These are phyloP conservation scores for Mucor circinelloides DNA, from an alignment of 371 early-diverging fungal genomes.

Conservation along the genomic window DNA sequence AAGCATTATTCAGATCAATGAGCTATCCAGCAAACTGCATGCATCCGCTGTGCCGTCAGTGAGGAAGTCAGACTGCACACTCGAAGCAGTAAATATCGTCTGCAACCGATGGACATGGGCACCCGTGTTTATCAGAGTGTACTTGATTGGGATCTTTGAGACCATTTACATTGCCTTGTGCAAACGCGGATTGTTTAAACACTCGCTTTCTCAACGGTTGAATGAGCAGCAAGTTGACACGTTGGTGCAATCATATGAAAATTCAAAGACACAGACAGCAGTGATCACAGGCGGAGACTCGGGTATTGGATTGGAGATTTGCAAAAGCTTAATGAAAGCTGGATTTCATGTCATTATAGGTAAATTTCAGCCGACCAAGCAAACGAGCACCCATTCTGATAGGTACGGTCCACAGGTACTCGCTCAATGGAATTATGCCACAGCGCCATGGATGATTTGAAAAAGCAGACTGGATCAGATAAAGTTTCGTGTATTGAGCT, in stretches of 20 bases:
- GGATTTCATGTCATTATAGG: slow-evolving; percentile 46
- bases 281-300: slow-evolving; percentile 48
- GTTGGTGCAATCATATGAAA: neutral
- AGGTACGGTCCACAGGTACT: neutral
- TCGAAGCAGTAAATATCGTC: slow-evolving; percentile 15
- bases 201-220: neutral
- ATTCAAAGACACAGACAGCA: slow-evolving; percentile 4
- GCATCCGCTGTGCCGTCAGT: neutral
- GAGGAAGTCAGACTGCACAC: neutral
- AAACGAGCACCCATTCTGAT: neutral
- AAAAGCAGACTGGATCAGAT: neutral
- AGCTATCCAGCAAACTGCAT: neutral
- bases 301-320: slow-evolving; percentile 47
- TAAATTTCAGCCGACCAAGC: neutral
- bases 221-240: slow-evolving; percentile 18
- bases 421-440: neutral
- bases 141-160: slow-evolving; percentile 37
- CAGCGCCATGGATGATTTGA: neutral
- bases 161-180: slow-evolving; percentile 31
- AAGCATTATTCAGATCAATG: neutral
- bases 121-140: slow-evolving; percentile 29
- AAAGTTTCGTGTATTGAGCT: slow-evolving; percentile 15
- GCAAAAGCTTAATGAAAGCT: slow-evolving; percentile 31
- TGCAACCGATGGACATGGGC: slow-evolving; percentile 6
- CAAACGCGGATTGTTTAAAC: slow-evolving; percentile 24